Conservation (phyloP, 31 red algal species). For the Endocladia muricata region DNA sequence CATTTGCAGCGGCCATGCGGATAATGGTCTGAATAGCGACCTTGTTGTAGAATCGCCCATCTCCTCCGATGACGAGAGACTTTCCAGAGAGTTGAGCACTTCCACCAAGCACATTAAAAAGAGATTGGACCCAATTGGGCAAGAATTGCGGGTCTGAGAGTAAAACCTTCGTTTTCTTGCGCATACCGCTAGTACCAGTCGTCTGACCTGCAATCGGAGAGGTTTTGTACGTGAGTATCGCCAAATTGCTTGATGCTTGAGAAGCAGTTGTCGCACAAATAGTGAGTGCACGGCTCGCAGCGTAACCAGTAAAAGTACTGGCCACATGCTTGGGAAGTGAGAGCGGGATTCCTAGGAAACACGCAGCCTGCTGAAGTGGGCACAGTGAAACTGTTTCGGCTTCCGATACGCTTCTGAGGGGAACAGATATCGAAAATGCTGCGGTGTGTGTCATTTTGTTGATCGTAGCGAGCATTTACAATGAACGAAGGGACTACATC, state of each 20-base stretch:
- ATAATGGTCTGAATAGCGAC: constrained; percentile 64
- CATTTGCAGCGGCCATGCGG: constrained; percentile 64
- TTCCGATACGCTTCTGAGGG: too few relatives aligned
- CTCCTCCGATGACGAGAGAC: constrained; percentile 68
- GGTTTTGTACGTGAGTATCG: constrained; percentile 47
- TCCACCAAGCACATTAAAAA: constrained; percentile 69
- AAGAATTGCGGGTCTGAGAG: constrained; percentile 47
- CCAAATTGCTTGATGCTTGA: background rate
- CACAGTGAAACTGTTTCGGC: too few relatives aligned
- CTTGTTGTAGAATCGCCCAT: constrained; percentile 77
- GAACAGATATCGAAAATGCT: too few relatives aligned
- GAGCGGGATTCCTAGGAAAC: too few relatives aligned
- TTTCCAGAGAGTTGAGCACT: background rate
- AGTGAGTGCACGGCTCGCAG: too few relatives aligned
- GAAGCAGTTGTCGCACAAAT: too few relatives aligned
- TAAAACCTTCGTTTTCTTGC: constrained; percentile 52
- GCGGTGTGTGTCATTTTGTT: too few relatives aligned
- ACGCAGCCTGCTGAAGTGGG: too few relatives aligned
- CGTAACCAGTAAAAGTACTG: too few relatives aligned
- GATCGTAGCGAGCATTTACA: too few relatives aligned
- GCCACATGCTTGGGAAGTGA: too few relatives aligned
- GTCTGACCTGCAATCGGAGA: constrained; percentile 81
- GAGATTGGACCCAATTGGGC: constrained; percentile 70
- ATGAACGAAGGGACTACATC: too few relatives aligned
- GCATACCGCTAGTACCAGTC: constrained; percentile 89